These are phyloP conservation scores for Pythium phragmitis DNA, from an alignment of 352 stramenopile genomes.

Conservation along the genomic window DNA sequence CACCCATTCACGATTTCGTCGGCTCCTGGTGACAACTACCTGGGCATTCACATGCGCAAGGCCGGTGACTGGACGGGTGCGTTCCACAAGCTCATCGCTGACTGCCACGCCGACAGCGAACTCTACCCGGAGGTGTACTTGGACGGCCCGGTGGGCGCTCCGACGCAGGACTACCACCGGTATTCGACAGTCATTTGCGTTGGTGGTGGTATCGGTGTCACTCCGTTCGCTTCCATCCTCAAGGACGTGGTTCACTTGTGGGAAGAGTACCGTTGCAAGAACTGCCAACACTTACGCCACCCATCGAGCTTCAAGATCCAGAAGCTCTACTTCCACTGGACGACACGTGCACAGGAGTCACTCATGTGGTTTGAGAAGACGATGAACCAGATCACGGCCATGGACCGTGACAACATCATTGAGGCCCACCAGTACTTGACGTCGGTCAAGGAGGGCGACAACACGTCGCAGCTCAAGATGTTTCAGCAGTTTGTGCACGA, in stretches of 20 bases:
- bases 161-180: constrained; percentile 21
- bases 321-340: constrained; percentile 16
- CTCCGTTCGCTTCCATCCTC: constrained; percentile 12
- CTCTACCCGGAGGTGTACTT: constrained; percentile 20
- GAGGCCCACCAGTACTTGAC: constrained; percentile 11
- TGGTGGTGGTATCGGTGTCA: constrained; percentile 27
- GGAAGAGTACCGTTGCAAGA: background rate
- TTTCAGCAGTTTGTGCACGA: constrained; percentile 2
- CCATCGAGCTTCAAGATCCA: no score
- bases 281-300: background rate
- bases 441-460: no score
- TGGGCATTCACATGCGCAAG: constrained; percentile 33
- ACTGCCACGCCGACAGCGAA: background rate
- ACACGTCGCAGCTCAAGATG: background rate
- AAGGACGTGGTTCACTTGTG: background rate
- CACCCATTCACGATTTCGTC: constrained; percentile 89
- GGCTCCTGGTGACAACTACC: constrained; percentile 45
- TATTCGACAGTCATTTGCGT: constrained; percentile 26
- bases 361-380: constrained; percentile 10
- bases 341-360: background rate
- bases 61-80: constrained; percentile 34
- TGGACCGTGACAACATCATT: constrained; percentile 2
- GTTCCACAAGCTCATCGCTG: constrained; percentile 10
- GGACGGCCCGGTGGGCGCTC: constrained; percentile 23
- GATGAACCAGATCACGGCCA: constrained; percentile 10